Conservation (phyloP, 179 eudicot species). For the Spinacia oleracea region DNA sequence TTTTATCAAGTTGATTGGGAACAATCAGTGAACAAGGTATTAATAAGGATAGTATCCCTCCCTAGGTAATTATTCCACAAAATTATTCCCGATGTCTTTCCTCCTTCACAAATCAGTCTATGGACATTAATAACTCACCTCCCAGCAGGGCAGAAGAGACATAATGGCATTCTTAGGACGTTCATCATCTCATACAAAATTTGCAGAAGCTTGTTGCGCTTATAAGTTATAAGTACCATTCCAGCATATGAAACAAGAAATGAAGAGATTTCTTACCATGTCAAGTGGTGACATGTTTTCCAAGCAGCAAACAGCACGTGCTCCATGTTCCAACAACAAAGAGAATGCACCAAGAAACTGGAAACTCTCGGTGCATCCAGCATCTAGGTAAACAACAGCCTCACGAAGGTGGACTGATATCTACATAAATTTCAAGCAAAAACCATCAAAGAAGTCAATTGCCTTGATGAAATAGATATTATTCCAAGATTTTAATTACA, state of each 20-base stretch:
- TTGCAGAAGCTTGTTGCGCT: not conserved
- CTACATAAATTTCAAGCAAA: conserved; percentile 34
- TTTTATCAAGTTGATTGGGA: not conserved
- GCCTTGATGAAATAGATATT: too few species aligned
- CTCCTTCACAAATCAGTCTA: not conserved
- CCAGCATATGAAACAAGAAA: conserved; percentile 4
- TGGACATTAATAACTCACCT: not conserved
- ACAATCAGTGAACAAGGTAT: not conserved
- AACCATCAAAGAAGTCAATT: not conserved
- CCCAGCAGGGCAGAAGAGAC: not conserved
- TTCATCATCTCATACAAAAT: not conserved
- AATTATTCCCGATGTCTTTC: not conserved
- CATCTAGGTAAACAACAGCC: conserved; percentile 79
- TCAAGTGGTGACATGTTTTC: conserved; percentile 83
- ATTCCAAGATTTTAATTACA: too few species aligned
- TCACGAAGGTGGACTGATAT: conserved; percentile 65
- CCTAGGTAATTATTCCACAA: not conserved
- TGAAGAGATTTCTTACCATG: conserved; percentile 41
- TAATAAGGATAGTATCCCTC: not conserved
- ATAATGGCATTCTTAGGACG: not conserved
- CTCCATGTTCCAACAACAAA: conserved; percentile 78
- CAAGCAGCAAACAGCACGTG: conserved; percentile 79
- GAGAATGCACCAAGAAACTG: conserved; percentile 79
- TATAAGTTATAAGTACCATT: too few species aligned
- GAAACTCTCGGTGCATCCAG: conserved; percentile 92